phyloP scores from a whole-genome alignment of 257 asterid species.

The Jacaranda copaia region DNA sequence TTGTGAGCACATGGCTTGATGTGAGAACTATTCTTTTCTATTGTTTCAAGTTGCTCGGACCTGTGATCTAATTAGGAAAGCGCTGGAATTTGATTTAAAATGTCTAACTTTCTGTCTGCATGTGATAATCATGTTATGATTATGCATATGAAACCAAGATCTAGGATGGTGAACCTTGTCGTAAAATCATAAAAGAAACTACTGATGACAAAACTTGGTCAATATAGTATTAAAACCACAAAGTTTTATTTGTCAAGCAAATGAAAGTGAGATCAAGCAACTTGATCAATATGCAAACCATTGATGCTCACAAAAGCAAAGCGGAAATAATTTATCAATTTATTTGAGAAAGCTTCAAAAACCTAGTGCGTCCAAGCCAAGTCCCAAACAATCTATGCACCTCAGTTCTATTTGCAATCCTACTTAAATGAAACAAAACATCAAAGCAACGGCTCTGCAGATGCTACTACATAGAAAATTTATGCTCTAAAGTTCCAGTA shows the following conservation, averaged over 20 bases:
- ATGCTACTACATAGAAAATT: conserved; percentile 19
- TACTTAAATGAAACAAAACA: conserved; percentile 14
- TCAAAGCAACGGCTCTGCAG: background rate
- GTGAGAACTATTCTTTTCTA: background rate
- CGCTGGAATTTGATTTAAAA: no score
- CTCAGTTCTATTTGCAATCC: background rate
- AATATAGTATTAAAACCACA: background rate
- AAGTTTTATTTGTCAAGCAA: background rate
- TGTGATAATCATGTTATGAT: background rate
- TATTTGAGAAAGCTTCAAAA: background rate
- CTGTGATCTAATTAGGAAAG: background rate
- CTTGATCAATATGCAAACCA: conserved; percentile 18
- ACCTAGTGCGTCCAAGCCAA: background rate
- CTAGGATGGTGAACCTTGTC: conserved; percentile 2
- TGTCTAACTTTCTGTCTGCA: no score
- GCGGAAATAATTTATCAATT: background rate
- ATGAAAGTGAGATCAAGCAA: conserved; percentile 26
- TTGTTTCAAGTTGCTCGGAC: background rate
- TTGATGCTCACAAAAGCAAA: conserved; percentile 15
- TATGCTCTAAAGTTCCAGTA: conserved; percentile 10
- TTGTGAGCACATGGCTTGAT: background rate
- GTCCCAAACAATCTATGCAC: background rate
- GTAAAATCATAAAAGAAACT: background rate
- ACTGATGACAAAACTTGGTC: background rate
- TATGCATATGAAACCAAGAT: background rate